Evolutionary conservation across 2,329 filamentous ascomycete genomes (phyloP).

Genomic region (Ascochyta clinopodiicola): DNA sequence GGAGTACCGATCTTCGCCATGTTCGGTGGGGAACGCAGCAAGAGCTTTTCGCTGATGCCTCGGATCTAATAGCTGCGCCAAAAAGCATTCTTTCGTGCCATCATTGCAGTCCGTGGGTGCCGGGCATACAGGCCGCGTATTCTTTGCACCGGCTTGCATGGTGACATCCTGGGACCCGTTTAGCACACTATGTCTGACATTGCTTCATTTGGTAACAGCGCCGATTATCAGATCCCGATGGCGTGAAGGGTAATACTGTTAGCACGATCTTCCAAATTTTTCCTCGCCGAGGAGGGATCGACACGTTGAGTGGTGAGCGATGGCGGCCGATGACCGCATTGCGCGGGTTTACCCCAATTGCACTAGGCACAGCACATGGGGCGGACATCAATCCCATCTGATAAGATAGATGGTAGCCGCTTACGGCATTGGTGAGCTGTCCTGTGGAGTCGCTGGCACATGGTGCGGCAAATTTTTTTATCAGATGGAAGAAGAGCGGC

Average conservation of each 20-base stretch:
- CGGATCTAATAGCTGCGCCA: constrained; percentile 39
- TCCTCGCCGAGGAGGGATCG: constrained; percentile 22
- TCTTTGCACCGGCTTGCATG: constrained; percentile 9
- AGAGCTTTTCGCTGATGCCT: constrained; percentile 39
- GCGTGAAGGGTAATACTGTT: constrained; percentile 1
- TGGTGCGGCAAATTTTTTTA: constrained; percentile 25
- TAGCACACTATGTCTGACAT: constrained; percentile 12
- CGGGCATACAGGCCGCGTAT: constrained; percentile 13
- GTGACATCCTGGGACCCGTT: constrained; percentile 15
- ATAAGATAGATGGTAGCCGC: constrained; percentile 37
- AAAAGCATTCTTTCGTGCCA: constrained; percentile 9
- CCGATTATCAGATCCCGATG: constrained; percentile 21
- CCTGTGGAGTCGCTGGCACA: constrained; percentile 2
- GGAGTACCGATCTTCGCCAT: constrained; percentile 19
- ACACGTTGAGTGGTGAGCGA: constrained; percentile 16
- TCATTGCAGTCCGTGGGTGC: constrained; percentile 9
- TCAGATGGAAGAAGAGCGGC: constrained; percentile 26
- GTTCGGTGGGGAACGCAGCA: constrained; percentile 11
- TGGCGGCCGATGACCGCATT: constrained; percentile 22
- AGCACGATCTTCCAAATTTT: constrained; percentile 21
- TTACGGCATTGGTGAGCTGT: constrained; percentile 26
- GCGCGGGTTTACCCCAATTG: constrained; percentile 14
- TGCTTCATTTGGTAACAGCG: constrained; percentile 25
- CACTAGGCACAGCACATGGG: constrained; percentile 4
- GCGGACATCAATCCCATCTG: constrained; percentile 32